Conservation (phyloP, 2,329 filamentous ascomycete species). For the Penicillium corylophilum region DNA sequence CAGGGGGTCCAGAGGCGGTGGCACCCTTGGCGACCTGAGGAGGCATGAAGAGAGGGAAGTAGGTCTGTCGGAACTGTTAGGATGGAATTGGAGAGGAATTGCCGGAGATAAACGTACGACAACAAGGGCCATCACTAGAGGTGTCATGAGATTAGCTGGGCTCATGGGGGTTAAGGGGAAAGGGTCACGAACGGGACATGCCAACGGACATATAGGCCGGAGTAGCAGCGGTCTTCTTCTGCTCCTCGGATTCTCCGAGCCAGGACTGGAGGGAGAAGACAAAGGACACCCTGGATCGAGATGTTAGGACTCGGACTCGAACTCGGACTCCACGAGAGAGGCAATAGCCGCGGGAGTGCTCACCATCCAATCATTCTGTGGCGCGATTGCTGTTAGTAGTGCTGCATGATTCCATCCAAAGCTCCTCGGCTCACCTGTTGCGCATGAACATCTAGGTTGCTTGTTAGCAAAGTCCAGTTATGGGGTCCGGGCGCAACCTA, state of each 20-base stretch:
- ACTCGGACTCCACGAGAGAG: neutral
- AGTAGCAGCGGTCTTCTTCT: conserved; percentile 62
- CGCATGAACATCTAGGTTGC: conserved; percentile 74
- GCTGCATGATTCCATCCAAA: conserved; percentile 9
- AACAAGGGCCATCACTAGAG: conserved; percentile 59
- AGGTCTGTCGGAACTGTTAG: conserved; percentile 48
- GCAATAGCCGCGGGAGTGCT: conserved; percentile 14
- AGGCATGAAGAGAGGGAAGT: conserved; percentile 65
- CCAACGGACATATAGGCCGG: conserved; percentile 73
- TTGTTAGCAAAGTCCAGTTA: conserved; percentile 19
- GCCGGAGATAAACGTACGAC: conserved; percentile 40
- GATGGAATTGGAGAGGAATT: neutral
- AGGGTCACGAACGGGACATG: conserved; percentile 67
- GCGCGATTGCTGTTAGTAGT: conserved; percentile 3
- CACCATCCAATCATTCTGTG: conserved; percentile 64
- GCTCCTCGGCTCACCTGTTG: conserved; percentile 63
- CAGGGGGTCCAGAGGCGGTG: conserved; percentile 49
- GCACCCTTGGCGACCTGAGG: conserved; percentile 42
- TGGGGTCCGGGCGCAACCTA: conserved; percentile 35
- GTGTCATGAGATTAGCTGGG: conserved; percentile 13
- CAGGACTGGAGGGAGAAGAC: conserved; percentile 50
- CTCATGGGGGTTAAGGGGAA: neutral
- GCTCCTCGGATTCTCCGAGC: conserved; percentile 50
- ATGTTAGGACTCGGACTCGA: conserved; percentile 15
- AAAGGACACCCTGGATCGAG: conserved; percentile 43